Evolutionary conservation across 495 filamentous ascomycete genomes (phyloP).

Genomic region (Aspergillus steynii): DNA sequence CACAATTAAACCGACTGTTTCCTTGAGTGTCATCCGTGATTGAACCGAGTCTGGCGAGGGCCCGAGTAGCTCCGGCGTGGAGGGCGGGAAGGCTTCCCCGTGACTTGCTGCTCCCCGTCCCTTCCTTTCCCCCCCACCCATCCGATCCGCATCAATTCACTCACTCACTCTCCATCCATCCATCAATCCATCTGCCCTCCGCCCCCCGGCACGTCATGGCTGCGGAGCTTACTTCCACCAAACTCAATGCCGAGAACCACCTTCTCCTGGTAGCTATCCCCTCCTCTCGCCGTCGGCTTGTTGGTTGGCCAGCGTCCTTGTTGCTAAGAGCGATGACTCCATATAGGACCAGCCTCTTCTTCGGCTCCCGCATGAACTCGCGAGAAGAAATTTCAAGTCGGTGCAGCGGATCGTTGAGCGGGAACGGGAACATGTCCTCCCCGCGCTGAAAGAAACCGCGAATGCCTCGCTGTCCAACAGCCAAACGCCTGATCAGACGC

Average conservation of each 20-base stretch:
- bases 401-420: slow-evolving; percentile 81
- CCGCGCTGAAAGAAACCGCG: slow-evolving; percentile 66
- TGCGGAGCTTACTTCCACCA: slow-evolving; percentile 58
- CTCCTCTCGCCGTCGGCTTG: slow-evolving; percentile 9
- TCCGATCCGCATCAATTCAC: neutral
- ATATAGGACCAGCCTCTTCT: slow-evolving; percentile 91
- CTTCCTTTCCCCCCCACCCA: neutral
- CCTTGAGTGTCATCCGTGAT: slow-evolving; percentile 7
- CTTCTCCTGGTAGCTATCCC: slow-evolving; percentile 60
- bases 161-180: neutral
- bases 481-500: slow-evolving; percentile 63
- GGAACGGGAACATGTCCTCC: slow-evolving; percentile 68
- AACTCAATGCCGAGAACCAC: slow-evolving; percentile 73
- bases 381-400: slow-evolving; percentile 88
- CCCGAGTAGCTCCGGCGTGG: no score
- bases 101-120: neutral
- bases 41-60: neutral
- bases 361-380: slow-evolving; percentile 84
- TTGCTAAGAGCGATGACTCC: slow-evolving; percentile 15
- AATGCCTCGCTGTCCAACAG: slow-evolving; percentile 63
- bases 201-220: slow-evolving; percentile 35
- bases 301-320: slow-evolving; percentile 1
- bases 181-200: neutral
- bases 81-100: no score
- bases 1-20: slow-evolving; percentile 18